Conservation (phyloP, 163 green algal species). For the Volvox carteri region DNA sequence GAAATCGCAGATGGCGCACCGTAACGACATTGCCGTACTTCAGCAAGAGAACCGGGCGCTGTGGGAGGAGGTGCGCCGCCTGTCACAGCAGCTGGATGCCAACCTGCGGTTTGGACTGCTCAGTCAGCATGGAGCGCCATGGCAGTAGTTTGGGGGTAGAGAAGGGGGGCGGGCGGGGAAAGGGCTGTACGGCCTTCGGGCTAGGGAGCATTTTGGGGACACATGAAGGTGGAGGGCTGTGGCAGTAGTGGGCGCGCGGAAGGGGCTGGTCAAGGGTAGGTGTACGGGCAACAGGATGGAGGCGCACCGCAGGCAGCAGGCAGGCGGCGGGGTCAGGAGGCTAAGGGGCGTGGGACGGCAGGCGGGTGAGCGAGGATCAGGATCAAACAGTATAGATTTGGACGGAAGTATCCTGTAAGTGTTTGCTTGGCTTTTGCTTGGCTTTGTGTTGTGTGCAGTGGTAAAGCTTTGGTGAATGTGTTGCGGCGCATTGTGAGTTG, state of each 20-base stretch:
- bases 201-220: not conserved
- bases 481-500: too few species aligned
- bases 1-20: conserved; percentile 18
- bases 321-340: too few species aligned
- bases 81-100: not conserved
- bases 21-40: conserved; percentile 1
- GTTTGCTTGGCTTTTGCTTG: too few species aligned
- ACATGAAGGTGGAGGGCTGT: not conserved
- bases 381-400: too few species aligned
- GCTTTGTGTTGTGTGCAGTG: too few species aligned
- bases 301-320: not conserved
- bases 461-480: too few species aligned
- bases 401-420: too few species aligned
- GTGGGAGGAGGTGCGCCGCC: not conserved
- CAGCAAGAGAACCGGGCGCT: conserved; percentile 42
- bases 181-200: not conserved
- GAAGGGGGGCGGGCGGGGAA: not conserved
- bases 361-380: too few species aligned
- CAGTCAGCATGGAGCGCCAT: conserved; percentile 6
- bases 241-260: not conserved
- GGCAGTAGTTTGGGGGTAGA: not conserved
- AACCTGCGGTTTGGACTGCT: conserved; percentile 32
- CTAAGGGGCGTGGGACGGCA: too few species aligned
- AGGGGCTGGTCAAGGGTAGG: not conserved
- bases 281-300: not conserved